phyloP scores from a whole-genome alignment of 129 eudicot species.

The Lactuca sativa region DNA sequence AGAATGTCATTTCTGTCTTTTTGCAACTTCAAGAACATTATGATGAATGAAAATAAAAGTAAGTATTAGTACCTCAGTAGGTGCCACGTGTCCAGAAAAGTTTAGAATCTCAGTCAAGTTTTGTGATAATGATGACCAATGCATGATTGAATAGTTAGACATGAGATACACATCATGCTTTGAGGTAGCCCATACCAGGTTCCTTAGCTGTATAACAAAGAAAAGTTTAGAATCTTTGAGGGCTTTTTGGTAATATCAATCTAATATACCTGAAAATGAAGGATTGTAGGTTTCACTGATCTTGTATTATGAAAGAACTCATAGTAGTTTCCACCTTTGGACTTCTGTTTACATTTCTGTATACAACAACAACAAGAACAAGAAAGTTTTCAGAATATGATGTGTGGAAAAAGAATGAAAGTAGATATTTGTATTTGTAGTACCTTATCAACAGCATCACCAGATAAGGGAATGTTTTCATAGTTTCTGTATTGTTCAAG shows the following conservation, averaged over 20 bases:
- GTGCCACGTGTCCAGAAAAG: slow-evolving; percentile 66
- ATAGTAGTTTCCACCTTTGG: slow-evolving; percentile 64
- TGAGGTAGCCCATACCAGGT: slow-evolving; percentile 87
- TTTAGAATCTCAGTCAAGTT: slow-evolving; percentile 60
- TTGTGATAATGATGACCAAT: slow-evolving; percentile 65
- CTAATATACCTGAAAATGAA: slow-evolving; percentile 71
- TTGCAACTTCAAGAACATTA: no score
- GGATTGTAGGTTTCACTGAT: slow-evolving; percentile 79
- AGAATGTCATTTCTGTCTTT: no score
- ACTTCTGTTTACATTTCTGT: slow-evolving; percentile 61
- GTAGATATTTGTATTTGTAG: no score
- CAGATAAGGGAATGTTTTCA: slow-evolving; percentile 60
- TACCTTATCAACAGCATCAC: slow-evolving; percentile 47
- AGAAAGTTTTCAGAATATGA: slow-evolving; percentile 12
- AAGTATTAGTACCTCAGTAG: slow-evolving; percentile 46
- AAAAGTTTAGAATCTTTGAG: background rate
- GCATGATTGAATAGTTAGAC: slow-evolving; percentile 57
- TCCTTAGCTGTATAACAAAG: slow-evolving; percentile 54
- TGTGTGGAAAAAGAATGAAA: background rate
- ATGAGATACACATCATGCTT: slow-evolving; percentile 80
- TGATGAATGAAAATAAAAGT: no score
- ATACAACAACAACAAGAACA: background rate
- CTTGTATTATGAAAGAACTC: slow-evolving; percentile 75
- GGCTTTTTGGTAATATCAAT: background rate
- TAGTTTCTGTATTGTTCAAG: slow-evolving; percentile 69